A percentile compares a stretch with the other conserved stretches of the same genome.
Conservation (phyloP, 805 yeast species). For the Cyberlindnera sargentensis region DNA sequence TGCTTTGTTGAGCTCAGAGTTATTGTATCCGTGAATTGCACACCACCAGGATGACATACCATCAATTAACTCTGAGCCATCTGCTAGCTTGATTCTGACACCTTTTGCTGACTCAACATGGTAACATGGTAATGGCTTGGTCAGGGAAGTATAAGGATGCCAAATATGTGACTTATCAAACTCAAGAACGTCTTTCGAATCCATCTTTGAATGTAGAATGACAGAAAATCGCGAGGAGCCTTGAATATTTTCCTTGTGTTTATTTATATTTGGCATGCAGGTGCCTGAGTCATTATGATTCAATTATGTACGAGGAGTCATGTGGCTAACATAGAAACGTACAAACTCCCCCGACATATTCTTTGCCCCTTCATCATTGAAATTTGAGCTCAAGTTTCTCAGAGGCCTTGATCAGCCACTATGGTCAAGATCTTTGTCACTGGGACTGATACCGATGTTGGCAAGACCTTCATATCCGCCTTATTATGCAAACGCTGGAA, state of each 20-base stretch:
- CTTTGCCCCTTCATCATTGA: too few species aligned
- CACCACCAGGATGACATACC: constrained; percentile 31
- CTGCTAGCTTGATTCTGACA: constrained; percentile 15
- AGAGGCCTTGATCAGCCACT: neutral
- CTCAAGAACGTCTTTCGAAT: neutral
- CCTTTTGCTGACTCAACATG: constrained; percentile 22
- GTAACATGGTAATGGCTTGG: constrained; percentile 19
- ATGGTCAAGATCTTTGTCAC: constrained; percentile 21
- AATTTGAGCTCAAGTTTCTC: too few species aligned
- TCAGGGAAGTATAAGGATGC: constrained; percentile 28
- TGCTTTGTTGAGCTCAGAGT: constrained; percentile 24
- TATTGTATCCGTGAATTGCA: constrained; percentile 26
- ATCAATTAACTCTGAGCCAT: constrained; percentile 17
- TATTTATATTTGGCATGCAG: too few species aligned
- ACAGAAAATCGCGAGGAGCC: too few species aligned
- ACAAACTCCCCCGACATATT: too few species aligned
- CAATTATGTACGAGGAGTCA: too few species aligned
- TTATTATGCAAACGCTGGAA: constrained; percentile 22
- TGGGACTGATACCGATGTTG: constrained; percentile 29
- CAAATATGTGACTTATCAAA: constrained; percentile 24
- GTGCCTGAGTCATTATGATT: too few species aligned
- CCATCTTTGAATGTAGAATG: neutral
- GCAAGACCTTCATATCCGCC: constrained; percentile 25
- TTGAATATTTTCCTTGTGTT: too few species aligned
- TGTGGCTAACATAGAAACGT: too few species aligned